Evolutionary conservation across 768 basidiomycete genomes (phyloP).

Genomic region (Neoboletus subvelutipes): DNA sequence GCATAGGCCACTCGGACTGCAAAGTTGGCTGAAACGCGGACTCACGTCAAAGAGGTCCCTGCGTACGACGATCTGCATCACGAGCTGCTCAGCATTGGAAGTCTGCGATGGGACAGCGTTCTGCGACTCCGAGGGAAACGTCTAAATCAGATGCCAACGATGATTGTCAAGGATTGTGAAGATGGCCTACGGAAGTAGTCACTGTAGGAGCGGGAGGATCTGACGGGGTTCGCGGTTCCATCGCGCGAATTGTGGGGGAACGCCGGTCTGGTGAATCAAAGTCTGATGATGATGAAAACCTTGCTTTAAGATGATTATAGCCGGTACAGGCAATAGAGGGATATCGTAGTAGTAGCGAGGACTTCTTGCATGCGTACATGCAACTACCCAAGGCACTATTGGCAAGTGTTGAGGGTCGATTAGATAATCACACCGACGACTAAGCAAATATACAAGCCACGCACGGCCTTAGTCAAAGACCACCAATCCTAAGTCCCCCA

Average conservation of each 20-base stretch:
- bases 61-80: slow-evolving; percentile 46
- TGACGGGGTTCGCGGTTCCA: background rate
- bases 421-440: too few relatives aligned
- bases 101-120: background rate
- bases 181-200: slow-evolving; percentile 1
- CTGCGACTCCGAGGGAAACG: background rate
- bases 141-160: background rate
- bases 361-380: slow-evolving; percentile 9
- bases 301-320: background rate
- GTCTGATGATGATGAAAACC: background rate
- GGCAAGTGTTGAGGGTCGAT: too few relatives aligned
- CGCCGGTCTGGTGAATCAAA: background rate
- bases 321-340: background rate
- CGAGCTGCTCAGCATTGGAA: slow-evolving; percentile 25
- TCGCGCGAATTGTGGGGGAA: background rate
- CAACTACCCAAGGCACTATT: background rate
- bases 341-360: slow-evolving; percentile 11
- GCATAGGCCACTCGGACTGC: background rate
- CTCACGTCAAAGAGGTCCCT: slow-evolving; percentile 43
- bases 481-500: too few relatives aligned
- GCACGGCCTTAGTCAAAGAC: too few relatives aligned
- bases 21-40: background rate
- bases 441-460: too few relatives aligned
- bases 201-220: background rate
- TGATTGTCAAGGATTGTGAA: background rate